These are phyloP conservation scores for Xylona heveae DNA, from an alignment of 495 filamentous ascomycete genomes.

Conservation along the genomic window DNA sequence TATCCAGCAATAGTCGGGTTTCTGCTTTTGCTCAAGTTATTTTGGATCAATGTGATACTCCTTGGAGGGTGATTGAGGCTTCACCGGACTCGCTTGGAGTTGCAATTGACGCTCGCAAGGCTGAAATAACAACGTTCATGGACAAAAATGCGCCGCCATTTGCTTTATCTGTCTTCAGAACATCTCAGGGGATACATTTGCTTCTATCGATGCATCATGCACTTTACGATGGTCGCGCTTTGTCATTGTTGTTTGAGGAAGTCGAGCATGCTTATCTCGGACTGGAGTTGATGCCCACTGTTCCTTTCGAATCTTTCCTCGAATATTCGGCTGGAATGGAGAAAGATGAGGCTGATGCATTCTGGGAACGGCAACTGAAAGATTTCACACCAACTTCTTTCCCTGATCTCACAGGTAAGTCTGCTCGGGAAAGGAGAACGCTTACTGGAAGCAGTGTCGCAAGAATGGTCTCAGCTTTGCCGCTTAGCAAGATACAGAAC, in stretches of 20 bases:
- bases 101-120: conserved; percentile 10
- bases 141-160: conserved; percentile 10
- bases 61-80: conserved; percentile 13
- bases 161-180: conserved; percentile 10
- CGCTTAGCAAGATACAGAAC: conserved; percentile 24
- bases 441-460: conserved; percentile 8
- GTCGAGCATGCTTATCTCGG: conserved; percentile 30
- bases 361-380: conserved; percentile 35
- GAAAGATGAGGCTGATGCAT: conserved; percentile 23
- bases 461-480: conserved; percentile 5
- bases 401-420: conserved; percentile 12
- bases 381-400: conserved; percentile 27
- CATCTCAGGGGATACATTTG: conserved; percentile 10
- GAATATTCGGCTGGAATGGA: conserved; percentile 20
- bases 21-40: conserved; percentile 39
- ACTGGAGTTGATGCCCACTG: conserved; percentile 18
- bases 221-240: conserved; percentile 57
- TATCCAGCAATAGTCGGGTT: conserved; percentile 23
- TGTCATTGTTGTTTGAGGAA: conserved; percentile 41
- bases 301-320: conserved; percentile 28
- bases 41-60: conserved; percentile 13
- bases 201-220: conserved; percentile 59
- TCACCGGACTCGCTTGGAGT: conserved; percentile 6
- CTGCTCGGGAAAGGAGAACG: conserved; percentile 5
- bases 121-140: neutral